These are phyloP conservation scores for Simmondsia chinensis DNA, from an alignment of 148 eudicot genomes.

Conservation along the genomic window DNA sequence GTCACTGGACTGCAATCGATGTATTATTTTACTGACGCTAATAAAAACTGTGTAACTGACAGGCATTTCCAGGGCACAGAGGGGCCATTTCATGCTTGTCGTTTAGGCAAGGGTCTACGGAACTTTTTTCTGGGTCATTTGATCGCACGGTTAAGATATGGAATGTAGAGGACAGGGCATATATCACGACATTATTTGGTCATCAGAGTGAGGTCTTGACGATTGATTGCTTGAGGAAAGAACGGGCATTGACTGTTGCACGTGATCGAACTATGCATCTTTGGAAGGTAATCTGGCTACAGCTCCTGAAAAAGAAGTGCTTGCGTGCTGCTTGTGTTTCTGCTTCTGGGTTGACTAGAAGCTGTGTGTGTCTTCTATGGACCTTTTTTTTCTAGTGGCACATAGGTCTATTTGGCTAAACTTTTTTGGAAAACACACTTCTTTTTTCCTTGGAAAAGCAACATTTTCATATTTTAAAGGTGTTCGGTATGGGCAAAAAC, in stretches of 20 bases:
- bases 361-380: too few relatives aligned
- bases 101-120: constrained; percentile 83
- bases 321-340: too few relatives aligned
- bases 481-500: too few relatives aligned
- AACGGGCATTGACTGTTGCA: constrained; percentile 79
- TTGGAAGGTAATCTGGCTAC: constrained; percentile 76
- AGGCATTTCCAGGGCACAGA: constrained; percentile 92
- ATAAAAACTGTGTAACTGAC: constrained; percentile 26
- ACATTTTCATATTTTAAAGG: too few relatives aligned
- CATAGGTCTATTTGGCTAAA: too few relatives aligned
- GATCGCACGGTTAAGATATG: constrained; percentile 79
- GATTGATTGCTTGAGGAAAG: constrained; percentile 81
- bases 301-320: too few relatives aligned
- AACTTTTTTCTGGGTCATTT: constrained; percentile 82
- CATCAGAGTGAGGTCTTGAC: constrained; percentile 87
- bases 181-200: constrained; percentile 69
- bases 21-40: too few relatives aligned
- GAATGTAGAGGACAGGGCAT: constrained; percentile 83
- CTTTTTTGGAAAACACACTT: too few relatives aligned
- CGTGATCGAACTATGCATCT: constrained; percentile 86
- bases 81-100: constrained; percentile 88
- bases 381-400: too few relatives aligned
- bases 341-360: too few relatives aligned
- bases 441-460: too few relatives aligned
- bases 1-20: too few relatives aligned